Percentiles rank a stretch among this genome's conserved stretches.
These are phyloP conservation scores for Scutellaria barbata DNA, from an alignment of 257 asterid species.

Conservation along the genomic window DNA sequence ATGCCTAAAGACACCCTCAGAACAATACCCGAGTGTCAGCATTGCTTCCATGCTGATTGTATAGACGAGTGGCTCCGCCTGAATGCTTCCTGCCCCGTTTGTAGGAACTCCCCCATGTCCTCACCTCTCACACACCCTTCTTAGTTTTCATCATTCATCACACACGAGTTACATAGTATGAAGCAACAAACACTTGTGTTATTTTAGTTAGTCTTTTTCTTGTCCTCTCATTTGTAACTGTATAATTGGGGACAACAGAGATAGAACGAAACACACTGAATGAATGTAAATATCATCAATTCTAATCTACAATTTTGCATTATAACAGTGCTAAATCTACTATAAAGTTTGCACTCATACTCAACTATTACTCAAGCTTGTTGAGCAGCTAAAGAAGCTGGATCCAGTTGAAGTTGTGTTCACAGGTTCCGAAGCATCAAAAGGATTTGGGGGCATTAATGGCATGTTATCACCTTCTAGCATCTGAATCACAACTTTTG, in stretches of 20 bases:
- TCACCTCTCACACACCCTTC: constrained; percentile 10
- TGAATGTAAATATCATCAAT: background rate
- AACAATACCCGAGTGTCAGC: constrained; percentile 59
- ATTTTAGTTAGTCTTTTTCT: background rate
- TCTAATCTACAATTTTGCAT: background rate
- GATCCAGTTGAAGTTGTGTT: constrained; percentile 36
- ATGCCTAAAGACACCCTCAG: constrained; percentile 53
- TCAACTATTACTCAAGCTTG: constrained; percentile 12
- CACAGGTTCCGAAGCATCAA: constrained; percentile 45
- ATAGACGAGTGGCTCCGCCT: constrained; percentile 62
- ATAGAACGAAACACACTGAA: background rate
- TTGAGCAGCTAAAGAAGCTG: constrained; percentile 35
- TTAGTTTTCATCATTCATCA: background rate
- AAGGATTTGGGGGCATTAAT: constrained; percentile 77
- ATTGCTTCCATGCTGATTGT: constrained; percentile 59
- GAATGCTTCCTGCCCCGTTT: constrained; percentile 61
- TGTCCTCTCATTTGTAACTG: background rate
- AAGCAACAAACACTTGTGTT: background rate
- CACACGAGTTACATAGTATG: background rate
- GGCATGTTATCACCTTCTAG: constrained; percentile 61
- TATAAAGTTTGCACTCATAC: constrained; percentile 3
- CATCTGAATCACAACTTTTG: constrained; percentile 75
- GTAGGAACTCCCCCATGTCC: constrained; percentile 48
- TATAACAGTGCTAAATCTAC: background rate
- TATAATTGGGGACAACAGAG: background rate